These are phyloP conservation scores for Cryptococcus depauperatus DNA, from an alignment of 1,284 basidiomycete species.

Conservation along the genomic window DNA sequence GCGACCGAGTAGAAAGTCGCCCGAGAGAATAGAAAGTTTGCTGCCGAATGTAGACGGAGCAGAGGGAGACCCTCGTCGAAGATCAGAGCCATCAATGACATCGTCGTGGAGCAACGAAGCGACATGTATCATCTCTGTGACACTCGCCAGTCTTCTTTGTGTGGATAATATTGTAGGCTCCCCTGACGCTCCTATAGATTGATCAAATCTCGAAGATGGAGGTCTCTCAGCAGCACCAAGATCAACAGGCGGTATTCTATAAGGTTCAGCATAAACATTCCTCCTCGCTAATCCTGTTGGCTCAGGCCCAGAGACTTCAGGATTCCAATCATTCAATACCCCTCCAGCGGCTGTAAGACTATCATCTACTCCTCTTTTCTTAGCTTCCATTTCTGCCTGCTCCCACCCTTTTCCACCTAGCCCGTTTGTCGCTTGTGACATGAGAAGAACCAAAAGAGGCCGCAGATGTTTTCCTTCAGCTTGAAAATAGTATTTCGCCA, in stretches of 20 bases:
- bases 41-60: constrained; percentile 89
- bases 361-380: constrained; percentile 34
- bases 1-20: constrained; percentile 90
- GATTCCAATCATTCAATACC: constrained; percentile 46
- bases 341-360: constrained; percentile 39
- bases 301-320: constrained; percentile 39
- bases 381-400: constrained; percentile 13
- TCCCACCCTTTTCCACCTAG: constrained; percentile 48
- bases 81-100: constrained; percentile 77
- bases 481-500: constrained; percentile 90
- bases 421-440: constrained; percentile 83
- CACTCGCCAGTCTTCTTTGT: constrained; percentile 86
- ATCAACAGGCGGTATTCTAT: constrained; percentile 19
- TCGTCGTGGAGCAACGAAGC: constrained; percentile 93
- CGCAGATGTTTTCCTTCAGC: constrained; percentile 76
- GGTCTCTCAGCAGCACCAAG: neutral
- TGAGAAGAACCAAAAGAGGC: constrained; percentile 81
- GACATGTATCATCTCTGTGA: constrained; percentile 98
- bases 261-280: constrained; percentile 38
- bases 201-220: constrained; percentile 9
- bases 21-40: constrained; percentile 87
- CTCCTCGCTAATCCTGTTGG: constrained; percentile 8
- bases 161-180: constrained; percentile 58
- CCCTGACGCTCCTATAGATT: constrained; percentile 7
- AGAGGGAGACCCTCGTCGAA: constrained; percentile 71